These are phyloP conservation scores for Lupinus albus DNA, from an alignment of 306 rosid genomes.

Conservation along the genomic window DNA sequence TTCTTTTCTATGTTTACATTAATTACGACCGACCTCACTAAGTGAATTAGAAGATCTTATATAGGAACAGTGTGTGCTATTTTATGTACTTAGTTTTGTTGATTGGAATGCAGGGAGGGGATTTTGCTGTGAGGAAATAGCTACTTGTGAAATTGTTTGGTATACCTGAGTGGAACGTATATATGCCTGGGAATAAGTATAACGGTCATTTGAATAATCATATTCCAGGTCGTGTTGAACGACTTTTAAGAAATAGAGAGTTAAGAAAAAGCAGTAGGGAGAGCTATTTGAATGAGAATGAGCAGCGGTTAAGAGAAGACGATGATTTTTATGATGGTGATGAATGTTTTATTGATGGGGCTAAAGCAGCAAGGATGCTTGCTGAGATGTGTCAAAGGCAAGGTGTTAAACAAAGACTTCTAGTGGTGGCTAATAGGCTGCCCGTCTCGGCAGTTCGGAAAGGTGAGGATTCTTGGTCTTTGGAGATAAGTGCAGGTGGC, in stretches of 20 bases:
- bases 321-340: constrained; percentile 48
- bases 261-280: constrained; percentile 54
- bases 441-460: constrained; percentile 85
- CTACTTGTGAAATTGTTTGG: constrained; percentile 38
- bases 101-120: background rate
- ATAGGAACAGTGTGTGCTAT: too few species aligned
- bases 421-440: constrained; percentile 91
- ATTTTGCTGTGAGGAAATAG: background rate
- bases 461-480: constrained; percentile 83
- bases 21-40: too few species aligned
- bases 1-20: too few species aligned
- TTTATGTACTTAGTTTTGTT: too few species aligned
- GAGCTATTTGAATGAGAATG: constrained; percentile 60
- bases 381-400: constrained; percentile 48
- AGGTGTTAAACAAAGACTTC: constrained; percentile 66
- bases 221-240: constrained; percentile 59
- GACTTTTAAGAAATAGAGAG: constrained; percentile 73
- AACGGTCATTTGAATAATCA: constrained; percentile 49
- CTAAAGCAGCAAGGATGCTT: constrained; percentile 44
- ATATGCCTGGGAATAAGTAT: constrained; percentile 76
- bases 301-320: constrained; percentile 52
- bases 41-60: too few species aligned
- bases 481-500: constrained; percentile 91
- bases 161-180: background rate
- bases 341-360: constrained; percentile 53